These are phyloP conservation scores for Acer campestre DNA, from an alignment of 345 rosid species.

Conservation along the genomic window DNA sequence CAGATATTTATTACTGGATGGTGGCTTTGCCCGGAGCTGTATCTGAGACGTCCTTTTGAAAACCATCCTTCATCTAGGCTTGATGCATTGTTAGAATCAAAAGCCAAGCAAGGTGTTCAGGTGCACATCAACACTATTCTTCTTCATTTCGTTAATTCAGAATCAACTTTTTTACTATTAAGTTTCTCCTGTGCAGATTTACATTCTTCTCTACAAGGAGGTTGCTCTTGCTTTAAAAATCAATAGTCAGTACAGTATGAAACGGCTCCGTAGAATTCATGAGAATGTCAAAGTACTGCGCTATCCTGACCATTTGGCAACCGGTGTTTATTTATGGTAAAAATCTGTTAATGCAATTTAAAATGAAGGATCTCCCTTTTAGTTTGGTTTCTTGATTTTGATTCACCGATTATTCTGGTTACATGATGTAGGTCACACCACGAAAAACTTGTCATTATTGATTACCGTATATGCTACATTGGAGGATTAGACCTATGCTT, in stretches of 20 bases:
- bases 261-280: slow-evolving; percentile 71
- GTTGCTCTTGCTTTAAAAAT: slow-evolving; percentile 87
- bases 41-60: slow-evolving; percentile 84
- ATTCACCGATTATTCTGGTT: slow-evolving; percentile 14
- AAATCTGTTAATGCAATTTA: not conserved
- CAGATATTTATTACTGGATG: slow-evolving; percentile 94
- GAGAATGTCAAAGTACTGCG: slow-evolving; percentile 86
- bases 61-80: slow-evolving; percentile 61
- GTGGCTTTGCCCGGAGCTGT: slow-evolving; percentile 98
- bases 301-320: slow-evolving; percentile 79
- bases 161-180: not conserved
- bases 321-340: slow-evolving; percentile 87
- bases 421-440: slow-evolving; percentile 80
- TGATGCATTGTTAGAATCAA: slow-evolving; percentile 76
- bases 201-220: slow-evolving; percentile 90
- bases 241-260: slow-evolving; percentile 84
- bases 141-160: not conserved
- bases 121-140: slow-evolving; percentile 33
- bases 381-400: slow-evolving; percentile 17
- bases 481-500: slow-evolving; percentile 96
- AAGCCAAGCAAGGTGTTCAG: slow-evolving; percentile 93
- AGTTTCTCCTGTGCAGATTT: slow-evolving; percentile 55
- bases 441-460: slow-evolving; percentile 86
- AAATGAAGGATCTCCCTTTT: not conserved
- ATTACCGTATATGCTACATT: slow-evolving; percentile 76